Conservation (phyloP, 768 basidiomycete genomes). For the Leccinum uliginosum region DNA sequence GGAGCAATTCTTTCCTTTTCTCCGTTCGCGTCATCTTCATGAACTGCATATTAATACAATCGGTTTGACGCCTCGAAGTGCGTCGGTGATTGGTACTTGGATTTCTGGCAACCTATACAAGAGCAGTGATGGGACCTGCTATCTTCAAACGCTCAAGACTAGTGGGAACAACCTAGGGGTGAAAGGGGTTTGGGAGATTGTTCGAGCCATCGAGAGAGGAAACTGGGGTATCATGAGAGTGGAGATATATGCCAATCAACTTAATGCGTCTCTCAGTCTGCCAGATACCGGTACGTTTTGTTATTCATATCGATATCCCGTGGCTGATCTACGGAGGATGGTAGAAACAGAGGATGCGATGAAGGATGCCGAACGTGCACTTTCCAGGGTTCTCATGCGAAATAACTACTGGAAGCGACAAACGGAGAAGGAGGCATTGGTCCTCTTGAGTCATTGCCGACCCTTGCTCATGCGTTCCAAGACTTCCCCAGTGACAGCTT, state of each 20-base stretch:
- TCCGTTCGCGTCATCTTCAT: constrained; percentile 43
- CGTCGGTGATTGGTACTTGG: constrained; percentile 43
- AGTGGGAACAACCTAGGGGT: constrained; percentile 56
- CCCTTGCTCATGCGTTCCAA: constrained; percentile 38
- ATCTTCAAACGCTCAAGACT: constrained; percentile 45
- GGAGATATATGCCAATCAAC: constrained; percentile 47
- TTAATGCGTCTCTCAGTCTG: constrained; percentile 10
- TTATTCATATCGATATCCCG: constrained; percentile 9
- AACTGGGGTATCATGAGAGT: constrained; percentile 50
- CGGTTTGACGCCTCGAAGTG: constrained; percentile 42
- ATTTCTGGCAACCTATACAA: constrained; percentile 36
- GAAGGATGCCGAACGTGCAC: constrained; percentile 34
- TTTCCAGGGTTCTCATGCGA: constrained; percentile 39
- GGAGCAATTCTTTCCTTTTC: constrained; percentile 43
- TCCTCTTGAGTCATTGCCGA: constrained; percentile 47
- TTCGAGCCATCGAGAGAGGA: constrained; percentile 41
- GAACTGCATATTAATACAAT: constrained; percentile 52
- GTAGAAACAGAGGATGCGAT: constrained; percentile 22
- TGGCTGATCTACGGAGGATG: constrained; percentile 7
- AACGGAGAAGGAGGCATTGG: constrained; percentile 46
- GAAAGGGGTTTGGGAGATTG: constrained; percentile 42
- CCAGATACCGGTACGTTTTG: constrained; percentile 7
- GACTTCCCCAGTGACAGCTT: constrained; percentile 9
- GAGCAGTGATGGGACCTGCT: constrained; percentile 28
- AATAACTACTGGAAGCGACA: constrained; percentile 45